Conservation (phyloP, 1,139 yeast species). For the Pichiaceae sp. region DNA sequence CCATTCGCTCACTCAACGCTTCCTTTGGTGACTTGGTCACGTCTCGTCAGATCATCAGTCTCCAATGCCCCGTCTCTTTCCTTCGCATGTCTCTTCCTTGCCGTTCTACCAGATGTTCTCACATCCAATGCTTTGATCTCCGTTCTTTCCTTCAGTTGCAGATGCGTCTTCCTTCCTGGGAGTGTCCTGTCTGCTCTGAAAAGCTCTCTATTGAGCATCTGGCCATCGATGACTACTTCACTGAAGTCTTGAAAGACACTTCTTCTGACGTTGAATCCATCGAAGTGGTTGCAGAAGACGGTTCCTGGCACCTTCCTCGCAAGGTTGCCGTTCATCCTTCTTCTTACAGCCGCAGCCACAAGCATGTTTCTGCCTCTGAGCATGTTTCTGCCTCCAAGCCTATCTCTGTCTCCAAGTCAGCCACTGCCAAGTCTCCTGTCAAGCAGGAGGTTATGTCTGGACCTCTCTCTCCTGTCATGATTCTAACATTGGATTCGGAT, state of each 20-base stretch:
- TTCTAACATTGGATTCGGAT: neutral
- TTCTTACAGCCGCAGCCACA: too few species aligned
- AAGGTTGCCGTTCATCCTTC: too few species aligned
- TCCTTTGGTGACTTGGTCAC: too few species aligned
- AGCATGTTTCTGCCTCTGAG: constrained; percentile 19
- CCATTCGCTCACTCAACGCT: too few species aligned
- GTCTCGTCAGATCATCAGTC: too few species aligned
- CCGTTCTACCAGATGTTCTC: constrained; percentile 51
- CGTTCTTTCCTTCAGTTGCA: constrained; percentile 51
- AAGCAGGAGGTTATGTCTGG: neutral
- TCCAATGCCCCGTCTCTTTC: too few species aligned
- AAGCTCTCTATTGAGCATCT: constrained; percentile 39
- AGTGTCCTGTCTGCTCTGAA: constrained; percentile 56
- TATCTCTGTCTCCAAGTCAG: neutral
- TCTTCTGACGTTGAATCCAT: constrained; percentile 44
- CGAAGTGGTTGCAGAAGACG: constrained; percentile 46
- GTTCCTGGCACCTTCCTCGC: too few species aligned
- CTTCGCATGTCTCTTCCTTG: too few species aligned
- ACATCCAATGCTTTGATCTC: constrained; percentile 69
- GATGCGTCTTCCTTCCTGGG: constrained; percentile 55
- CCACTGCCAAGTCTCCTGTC: too few species aligned
- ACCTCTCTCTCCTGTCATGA: constrained; percentile 4
- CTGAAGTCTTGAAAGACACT: constrained; percentile 39
- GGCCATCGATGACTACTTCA: constrained; percentile 53
- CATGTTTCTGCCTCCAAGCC: constrained; percentile 15